Conservation (phyloP, 805 yeast species). For the Lachancea cidri region DNA sequence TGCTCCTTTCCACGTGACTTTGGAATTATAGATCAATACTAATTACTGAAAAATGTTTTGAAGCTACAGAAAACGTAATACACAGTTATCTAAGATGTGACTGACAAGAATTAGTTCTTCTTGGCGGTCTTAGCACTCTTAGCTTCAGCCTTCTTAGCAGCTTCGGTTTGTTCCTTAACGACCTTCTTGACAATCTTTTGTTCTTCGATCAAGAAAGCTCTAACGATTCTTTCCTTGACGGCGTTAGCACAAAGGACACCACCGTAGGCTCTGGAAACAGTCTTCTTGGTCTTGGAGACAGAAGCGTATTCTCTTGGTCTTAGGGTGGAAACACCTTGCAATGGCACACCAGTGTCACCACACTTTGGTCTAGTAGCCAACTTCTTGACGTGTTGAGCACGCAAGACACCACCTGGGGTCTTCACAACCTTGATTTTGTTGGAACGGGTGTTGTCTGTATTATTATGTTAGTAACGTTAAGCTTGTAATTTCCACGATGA, state of each 20-base stretch:
- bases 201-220: slow-evolving; percentile 99
- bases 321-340: slow-evolving; percentile 85
- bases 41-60: neutral
- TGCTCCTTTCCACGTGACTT: neutral
- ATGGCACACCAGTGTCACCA: slow-evolving; percentile 81
- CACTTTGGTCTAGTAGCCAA: slow-evolving; percentile 80
- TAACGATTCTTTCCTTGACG: slow-evolving; percentile 98
- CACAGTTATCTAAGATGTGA: slow-evolving; percentile 1
- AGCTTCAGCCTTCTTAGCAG: slow-evolving; percentile 65
- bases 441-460: slow-evolving; percentile 94
- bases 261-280: slow-evolving; percentile 99
- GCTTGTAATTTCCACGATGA: no score
- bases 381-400: slow-evolving; percentile 97
- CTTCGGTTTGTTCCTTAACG: slow-evolving; percentile 91
- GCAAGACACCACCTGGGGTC: slow-evolving; percentile 99
- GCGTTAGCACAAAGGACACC: slow-evolving; percentile 98
- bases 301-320: slow-evolving; percentile 98
- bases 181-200: slow-evolving; percentile 99
- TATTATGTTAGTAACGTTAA: neutral
- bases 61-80: slow-evolving; percentile 1
- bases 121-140: slow-evolving; percentile 32
- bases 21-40: no score
- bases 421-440: slow-evolving; percentile 99
- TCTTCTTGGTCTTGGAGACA: slow-evolving; percentile 93
- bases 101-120: slow-evolving; percentile 13